Conservation (phyloP, 352 stramenopile genomes). For the Pythium aquatile region DNA sequence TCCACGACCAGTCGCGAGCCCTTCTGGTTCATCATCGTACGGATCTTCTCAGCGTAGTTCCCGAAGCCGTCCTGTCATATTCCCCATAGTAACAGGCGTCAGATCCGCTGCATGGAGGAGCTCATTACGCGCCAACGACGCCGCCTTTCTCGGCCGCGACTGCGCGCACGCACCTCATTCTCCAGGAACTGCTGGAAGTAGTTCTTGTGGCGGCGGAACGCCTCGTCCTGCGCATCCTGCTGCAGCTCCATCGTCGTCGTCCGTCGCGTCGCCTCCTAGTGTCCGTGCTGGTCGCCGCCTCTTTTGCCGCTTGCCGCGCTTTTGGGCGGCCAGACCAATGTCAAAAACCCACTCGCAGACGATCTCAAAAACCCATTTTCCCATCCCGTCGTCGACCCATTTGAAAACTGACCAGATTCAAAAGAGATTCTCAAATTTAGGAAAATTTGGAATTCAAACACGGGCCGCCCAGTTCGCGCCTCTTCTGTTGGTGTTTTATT, state of each 20-base stretch:
- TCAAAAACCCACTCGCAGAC: conserved; percentile 20
- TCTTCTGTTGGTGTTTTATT: not conserved
- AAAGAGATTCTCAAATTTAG: conserved; percentile 12
- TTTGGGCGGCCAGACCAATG: conserved; percentile 1
- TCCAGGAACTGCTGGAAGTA: conserved; percentile 85
- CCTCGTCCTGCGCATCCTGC: conserved; percentile 82
- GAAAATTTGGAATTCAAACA: conserved; percentile 31
- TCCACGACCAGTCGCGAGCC: conserved; percentile 77
- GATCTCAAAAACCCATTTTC: conserved; percentile 20
- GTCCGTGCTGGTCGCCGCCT: not conserved
- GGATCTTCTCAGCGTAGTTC: conserved; percentile 80
- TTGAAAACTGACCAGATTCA: not conserved
- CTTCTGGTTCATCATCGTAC: conserved; percentile 81
- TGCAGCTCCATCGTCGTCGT: conserved; percentile 62
- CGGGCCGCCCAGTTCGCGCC: conserved; percentile 10
- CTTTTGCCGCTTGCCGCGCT: conserved; percentile 19
- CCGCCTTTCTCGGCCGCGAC: not conserved
- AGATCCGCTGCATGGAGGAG: too few relatives aligned
- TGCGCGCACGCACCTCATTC: conserved; percentile 53
- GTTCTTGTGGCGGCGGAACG: conserved; percentile 85
- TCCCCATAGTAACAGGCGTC: too few relatives aligned
- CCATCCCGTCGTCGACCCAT: not conserved
- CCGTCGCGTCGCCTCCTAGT: conserved; percentile 4
- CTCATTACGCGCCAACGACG: too few relatives aligned
- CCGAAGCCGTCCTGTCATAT: conserved; percentile 55